Conservation (phyloP, 495 filamentous ascomycete species). For the Podospora pseudopauciseta region DNA sequence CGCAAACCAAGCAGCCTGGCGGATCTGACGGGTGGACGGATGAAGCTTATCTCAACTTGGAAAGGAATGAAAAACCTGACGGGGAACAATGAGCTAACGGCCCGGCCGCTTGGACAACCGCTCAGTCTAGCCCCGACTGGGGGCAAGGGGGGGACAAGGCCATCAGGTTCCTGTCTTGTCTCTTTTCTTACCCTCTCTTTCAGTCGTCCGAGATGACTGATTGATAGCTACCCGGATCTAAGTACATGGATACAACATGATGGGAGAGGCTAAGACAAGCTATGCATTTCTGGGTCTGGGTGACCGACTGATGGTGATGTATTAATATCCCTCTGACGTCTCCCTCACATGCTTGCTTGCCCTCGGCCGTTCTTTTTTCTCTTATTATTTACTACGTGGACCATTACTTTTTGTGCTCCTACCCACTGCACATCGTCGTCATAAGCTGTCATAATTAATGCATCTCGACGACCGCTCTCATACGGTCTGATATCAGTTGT, state of each 20-base stretch:
- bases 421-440: neutral
- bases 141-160: neutral
- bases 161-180: neutral
- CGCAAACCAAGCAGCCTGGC: neutral
- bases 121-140: neutral
- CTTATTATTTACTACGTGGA: neutral
- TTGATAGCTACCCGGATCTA: neutral
- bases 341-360: neutral
- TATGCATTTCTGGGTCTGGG: neutral
- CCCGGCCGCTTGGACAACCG: neutral
- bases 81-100: neutral
- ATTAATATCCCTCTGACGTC: neutral
- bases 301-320: neutral
- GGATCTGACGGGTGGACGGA: neutral
- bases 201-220: neutral
- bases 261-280: neutral
- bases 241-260: neutral
- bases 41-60: neutral
- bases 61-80: neutral
- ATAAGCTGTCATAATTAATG: neutral
- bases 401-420: neutral
- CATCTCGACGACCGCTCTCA: neutral
- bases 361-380: neutral
- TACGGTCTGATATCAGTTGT: neutral
- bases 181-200: neutral